Base-by-base conservation (phyloP, 192 early-diverging fungal genomes). In the Gigaspora rosea region DNA sequence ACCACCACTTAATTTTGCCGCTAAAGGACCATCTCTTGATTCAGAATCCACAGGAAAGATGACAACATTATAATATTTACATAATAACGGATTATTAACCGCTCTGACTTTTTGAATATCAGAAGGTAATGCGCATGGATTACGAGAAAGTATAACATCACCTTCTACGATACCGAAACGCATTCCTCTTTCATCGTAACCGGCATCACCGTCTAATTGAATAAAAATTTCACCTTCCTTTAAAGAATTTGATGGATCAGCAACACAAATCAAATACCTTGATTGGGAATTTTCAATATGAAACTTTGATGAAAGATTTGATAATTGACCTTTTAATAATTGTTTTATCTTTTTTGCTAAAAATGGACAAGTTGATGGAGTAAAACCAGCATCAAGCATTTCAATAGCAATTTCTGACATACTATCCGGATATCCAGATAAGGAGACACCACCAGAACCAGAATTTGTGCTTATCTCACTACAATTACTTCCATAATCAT, bases 321-420 rank as follows among this genome's bases (percentile, higher is more conserved):
- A 68, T 62, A 83, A 66, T 18, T 54, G 46, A 10, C 41, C n/a
- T 20, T 69, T 41, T 36, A 83, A 69, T 2, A 83, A 41, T 3
- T 7, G 13, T 7, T 77, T 80, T 4, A 83, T 22, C 2, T 75
- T 73, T 52, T 71, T 78, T 3, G 82, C 80, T 7, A 83, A 54
- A 73, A 49, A 81, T 0, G 80, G 46, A 71, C 80, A 78, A 8
- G 65, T 74, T n/a, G 35, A 47, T 18, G 78, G 77, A 1, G 70
- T 80, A 65, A 83, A 83, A 4, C 82, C 82, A 41, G 82, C 68
- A 57, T 80, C 73, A 22, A 83, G 22, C 50, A 83, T 69, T 18
- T 80, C 71, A 3, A 83, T 50, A 8, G 67, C 49, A 4, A 22
- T 41, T 63, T 83, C 82, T 48, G 75, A 47, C 9, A 63, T 47